Conservation (phyloP, 805 yeast species). For the Metschnikowia cubensis region DNA sequence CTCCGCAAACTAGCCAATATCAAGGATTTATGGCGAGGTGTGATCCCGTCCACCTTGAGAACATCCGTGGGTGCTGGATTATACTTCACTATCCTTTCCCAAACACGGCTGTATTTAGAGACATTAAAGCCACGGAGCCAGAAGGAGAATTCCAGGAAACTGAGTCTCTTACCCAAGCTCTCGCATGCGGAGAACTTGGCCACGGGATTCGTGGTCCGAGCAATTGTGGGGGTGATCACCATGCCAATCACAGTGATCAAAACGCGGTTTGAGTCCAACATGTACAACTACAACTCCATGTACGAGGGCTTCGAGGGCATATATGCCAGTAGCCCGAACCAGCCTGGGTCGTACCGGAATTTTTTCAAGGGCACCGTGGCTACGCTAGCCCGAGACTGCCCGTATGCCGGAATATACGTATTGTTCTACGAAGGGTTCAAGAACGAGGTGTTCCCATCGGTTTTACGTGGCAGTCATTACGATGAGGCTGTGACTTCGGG, state of each 20-base stretch:
- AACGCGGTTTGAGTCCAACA: slow-evolving; percentile 80
- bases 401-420: slow-evolving; percentile 92
- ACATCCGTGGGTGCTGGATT: slow-evolving; percentile 90
- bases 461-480: slow-evolving; percentile 11
- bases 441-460: slow-evolving; percentile 51
- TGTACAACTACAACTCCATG: slow-evolving; percentile 66
- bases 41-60: slow-evolving; percentile 82
- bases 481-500: slow-evolving; percentile 13
- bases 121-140: slow-evolving; percentile 12
- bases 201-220: slow-evolving; percentile 77
- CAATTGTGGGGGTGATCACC: slow-evolving; percentile 75
- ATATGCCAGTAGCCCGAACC: slow-evolving; percentile 28
- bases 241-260: slow-evolving; percentile 95
- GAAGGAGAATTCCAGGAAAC: slow-evolving; percentile 24
- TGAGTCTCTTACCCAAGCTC: slow-evolving; percentile 60
- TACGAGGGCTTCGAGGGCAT: slow-evolving; percentile 57
- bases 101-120: slow-evolving; percentile 52
- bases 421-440: slow-evolving; percentile 72
- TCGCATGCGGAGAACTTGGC: slow-evolving; percentile 63
- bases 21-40: slow-evolving; percentile 84
- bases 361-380: slow-evolving; percentile 87
- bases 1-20: slow-evolving; percentile 39
- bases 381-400: slow-evolving; percentile 87
- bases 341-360: slow-evolving; percentile 49
- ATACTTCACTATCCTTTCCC: slow-evolving; percentile 70